Percentiles rank a stretch among this genome's conserved stretches.
Evolutionary conservation across 176 grass and related monocot genomes (phyloP).

Genomic region (Oryza australiensis): DNA sequence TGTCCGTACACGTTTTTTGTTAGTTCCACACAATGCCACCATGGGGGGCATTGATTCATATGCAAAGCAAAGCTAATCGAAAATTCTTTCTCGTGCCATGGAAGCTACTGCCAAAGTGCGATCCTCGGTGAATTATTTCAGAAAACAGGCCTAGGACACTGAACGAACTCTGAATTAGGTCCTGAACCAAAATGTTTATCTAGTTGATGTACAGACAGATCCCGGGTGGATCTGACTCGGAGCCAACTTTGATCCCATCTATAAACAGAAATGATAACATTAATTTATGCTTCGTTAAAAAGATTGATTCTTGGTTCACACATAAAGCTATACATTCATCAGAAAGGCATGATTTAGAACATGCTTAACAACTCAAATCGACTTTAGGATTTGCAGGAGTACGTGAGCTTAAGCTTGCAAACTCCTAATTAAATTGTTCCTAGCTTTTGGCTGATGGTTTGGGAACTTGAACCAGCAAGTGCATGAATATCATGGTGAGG

Average conservation of each 20-base stretch:
- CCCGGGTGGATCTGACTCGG: slow-evolving; percentile 45
- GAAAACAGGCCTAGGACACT: slow-evolving; percentile 22
- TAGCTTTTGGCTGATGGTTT: slow-evolving; percentile 24
- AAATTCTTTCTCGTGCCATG: neutral
- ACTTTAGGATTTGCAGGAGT: slow-evolving; percentile 14
- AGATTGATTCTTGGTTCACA: slow-evolving; percentile 12
- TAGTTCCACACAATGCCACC: neutral
- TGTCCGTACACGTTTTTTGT: neutral
- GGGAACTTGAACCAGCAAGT: slow-evolving; percentile 47
- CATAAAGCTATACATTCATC: slow-evolving; percentile 10
- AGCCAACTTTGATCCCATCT: slow-evolving; percentile 39
- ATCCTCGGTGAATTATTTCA: neutral
- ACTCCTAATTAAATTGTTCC: slow-evolving; percentile 18
- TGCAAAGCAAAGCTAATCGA: neutral
- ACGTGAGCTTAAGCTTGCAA: slow-evolving; percentile 1
- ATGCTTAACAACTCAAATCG: neutral
- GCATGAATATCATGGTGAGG: slow-evolving; percentile 32
- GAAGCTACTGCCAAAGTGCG: slow-evolving; percentile 14
- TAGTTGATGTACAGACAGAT: neutral
- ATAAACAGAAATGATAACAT: slow-evolving; percentile 17
- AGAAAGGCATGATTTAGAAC: slow-evolving; percentile 25
- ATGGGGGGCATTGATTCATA: neutral
- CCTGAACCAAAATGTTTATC: slow-evolving; percentile 25
- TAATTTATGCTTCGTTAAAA: neutral
- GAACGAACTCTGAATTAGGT: slow-evolving; percentile 24